Evolutionary conservation across 345 rosid species (phyloP).

Genomic region (Aethionema arabicum): DNA sequence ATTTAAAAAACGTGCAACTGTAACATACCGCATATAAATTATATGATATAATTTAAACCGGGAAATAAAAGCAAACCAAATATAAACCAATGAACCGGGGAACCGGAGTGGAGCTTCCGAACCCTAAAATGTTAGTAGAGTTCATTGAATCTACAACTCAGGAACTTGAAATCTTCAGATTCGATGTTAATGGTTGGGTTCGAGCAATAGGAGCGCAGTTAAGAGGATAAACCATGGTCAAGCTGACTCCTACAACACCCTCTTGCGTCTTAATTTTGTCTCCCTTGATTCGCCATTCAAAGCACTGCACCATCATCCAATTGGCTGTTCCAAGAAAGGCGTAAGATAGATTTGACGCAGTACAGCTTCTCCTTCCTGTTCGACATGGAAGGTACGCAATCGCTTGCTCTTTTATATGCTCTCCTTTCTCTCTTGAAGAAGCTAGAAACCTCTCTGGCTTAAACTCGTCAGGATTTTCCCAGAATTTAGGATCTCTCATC

Average conservation of each 20-base stretch:
- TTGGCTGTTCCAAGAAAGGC: background rate
- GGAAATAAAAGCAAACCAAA: too few relatives aligned
- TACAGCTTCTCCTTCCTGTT: slow-evolving; percentile 60
- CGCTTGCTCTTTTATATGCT: slow-evolving; percentile 42
- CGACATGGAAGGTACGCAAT: slow-evolving; percentile 56
- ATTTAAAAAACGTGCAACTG: too few relatives aligned
- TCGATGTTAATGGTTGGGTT: background rate
- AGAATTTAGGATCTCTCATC: slow-evolving; percentile 51
- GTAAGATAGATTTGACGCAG: slow-evolving; percentile 49
- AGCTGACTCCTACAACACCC: background rate
- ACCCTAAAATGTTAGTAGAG: too few relatives aligned
- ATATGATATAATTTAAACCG: too few relatives aligned
- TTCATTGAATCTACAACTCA: too few relatives aligned
- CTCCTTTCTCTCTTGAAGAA: slow-evolving; percentile 11
- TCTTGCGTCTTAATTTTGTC: slow-evolving; percentile 20
- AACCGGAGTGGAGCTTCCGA: too few relatives aligned
- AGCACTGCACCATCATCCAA: slow-evolving; percentile 31
- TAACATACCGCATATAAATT: too few relatives aligned
- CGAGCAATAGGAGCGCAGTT: background rate
- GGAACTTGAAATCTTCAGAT: background rate
- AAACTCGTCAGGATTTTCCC: slow-evolving; percentile 56
- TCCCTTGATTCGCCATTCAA: slow-evolving; percentile 43
- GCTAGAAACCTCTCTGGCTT: slow-evolving; percentile 50
- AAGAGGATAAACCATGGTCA: slow-evolving; percentile 1
- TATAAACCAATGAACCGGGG: too few relatives aligned